A percentile compares a stretch with the other conserved stretches of the same genome.
phyloP scores from a whole-genome alignment of 1,284 basidiomycete genomes.

The Leccinum griseonigrum region DNA sequence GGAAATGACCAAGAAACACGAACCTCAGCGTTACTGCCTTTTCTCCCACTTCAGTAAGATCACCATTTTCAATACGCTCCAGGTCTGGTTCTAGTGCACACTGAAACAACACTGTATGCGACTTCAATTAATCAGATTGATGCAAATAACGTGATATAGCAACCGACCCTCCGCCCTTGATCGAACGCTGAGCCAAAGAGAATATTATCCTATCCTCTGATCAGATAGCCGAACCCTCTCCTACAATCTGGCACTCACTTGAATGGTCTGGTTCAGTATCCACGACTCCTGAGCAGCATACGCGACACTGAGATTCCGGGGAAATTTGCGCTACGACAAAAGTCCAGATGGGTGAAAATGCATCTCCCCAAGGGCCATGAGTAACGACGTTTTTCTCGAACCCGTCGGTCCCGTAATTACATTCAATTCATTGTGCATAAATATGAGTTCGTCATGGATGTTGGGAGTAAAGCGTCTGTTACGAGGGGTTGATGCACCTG shows the following conservation, averaged over 20 bases:
- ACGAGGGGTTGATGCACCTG: constrained; percentile 15
- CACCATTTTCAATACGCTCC: constrained; percentile 56
- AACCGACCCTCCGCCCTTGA: constrained; percentile 8
- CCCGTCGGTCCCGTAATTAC: constrained; percentile 64
- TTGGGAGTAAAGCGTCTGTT: constrained; percentile 43
- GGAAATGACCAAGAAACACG: not conserved
- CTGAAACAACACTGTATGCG: constrained; percentile 46
- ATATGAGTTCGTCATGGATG: constrained; percentile 52
- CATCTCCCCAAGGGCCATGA: constrained; percentile 51
- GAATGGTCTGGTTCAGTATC: constrained; percentile 53
- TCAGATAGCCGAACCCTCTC: constrained; percentile 25
- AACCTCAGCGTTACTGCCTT: constrained; percentile 30
- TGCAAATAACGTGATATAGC: not conserved
- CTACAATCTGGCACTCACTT: constrained; percentile 18
- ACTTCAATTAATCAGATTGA: not conserved
- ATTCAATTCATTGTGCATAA: constrained; percentile 58
- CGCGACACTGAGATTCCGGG: constrained; percentile 53
- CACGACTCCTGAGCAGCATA: constrained; percentile 67
- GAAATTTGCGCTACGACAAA: constrained; percentile 49
- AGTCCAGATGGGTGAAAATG: constrained; percentile 7
- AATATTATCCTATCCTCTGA: constrained; percentile 8
- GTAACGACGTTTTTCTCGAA: constrained; percentile 48
- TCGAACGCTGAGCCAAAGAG: constrained; percentile 10
- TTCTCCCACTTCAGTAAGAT: constrained; percentile 36
- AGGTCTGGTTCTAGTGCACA: constrained; percentile 60